These are phyloP conservation scores for Coemansia sp. DNA, from an alignment of 192 early-diverging fungal species.

Conservation along the genomic window DNA sequence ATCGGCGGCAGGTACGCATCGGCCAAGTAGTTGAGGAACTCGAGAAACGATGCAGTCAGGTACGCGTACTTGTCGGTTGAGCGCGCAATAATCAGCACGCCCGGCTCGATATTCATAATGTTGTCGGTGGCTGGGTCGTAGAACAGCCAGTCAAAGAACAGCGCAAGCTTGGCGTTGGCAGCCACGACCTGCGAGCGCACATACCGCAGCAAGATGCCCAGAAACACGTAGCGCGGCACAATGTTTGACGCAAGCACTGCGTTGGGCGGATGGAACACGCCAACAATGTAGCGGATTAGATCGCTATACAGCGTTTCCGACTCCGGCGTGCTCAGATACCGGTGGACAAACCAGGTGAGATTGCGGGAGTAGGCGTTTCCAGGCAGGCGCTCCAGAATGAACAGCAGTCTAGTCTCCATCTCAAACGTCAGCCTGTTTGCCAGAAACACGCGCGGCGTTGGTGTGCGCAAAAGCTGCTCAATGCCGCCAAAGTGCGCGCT, in stretches of 20 bases:
- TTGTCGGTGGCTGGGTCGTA: slow-evolving; percentile 65
- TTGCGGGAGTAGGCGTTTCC: slow-evolving; percentile 57
- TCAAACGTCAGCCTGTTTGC: slow-evolving; percentile 63
- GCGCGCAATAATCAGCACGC: slow-evolving; percentile 70
- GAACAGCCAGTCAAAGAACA: slow-evolving; percentile 81
- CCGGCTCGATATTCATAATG: slow-evolving; percentile 76
- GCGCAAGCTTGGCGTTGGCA: slow-evolving; percentile 68
- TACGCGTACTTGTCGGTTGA: slow-evolving; percentile 65
- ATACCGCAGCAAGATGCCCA: slow-evolving; percentile 60
- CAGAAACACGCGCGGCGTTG: slow-evolving; percentile 64
- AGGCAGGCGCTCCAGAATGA: slow-evolving; percentile 65
- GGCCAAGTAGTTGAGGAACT: slow-evolving; percentile 63
- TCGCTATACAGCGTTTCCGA: slow-evolving; percentile 64
- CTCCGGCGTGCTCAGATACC: slow-evolving; percentile 61
- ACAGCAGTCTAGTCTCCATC: slow-evolving; percentile 67
- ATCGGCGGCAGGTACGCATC: slow-evolving; percentile 63
- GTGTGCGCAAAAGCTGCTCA: slow-evolving; percentile 58
- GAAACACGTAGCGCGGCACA: slow-evolving; percentile 72
- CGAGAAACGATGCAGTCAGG: slow-evolving; percentile 66
- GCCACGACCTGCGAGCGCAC: slow-evolving; percentile 63
- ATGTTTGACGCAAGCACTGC: slow-evolving; percentile 65
- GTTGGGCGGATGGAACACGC: slow-evolving; percentile 74
- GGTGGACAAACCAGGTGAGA: slow-evolving; percentile 65
- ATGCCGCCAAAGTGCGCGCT: slow-evolving; percentile 62
- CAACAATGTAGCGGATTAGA: slow-evolving; percentile 72